A percentile compares a stretch with the other conserved stretches of the same genome.
Evolutionary conservation across 306 rosid species (phyloP).

Genomic region (Vigna unguiculata): DNA sequence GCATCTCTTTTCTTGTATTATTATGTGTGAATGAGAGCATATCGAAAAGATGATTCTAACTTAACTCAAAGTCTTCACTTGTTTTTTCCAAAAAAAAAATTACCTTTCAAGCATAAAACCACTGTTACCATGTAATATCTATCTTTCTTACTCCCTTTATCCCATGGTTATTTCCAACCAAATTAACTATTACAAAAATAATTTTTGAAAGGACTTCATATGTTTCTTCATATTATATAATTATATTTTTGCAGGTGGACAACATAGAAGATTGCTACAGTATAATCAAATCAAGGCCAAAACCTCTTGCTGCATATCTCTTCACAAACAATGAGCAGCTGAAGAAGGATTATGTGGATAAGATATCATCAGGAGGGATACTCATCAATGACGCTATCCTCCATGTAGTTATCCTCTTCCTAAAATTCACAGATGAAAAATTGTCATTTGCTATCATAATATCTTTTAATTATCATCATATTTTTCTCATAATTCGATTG

Average conservation of each 20-base stretch:
- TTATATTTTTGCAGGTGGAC: conserved; percentile 63
- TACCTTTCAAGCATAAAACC: background rate
- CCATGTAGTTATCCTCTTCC: conserved; percentile 59
- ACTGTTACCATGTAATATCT: background rate
- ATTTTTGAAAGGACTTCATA: background rate
- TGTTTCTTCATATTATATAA: background rate
- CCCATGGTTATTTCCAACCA: background rate
- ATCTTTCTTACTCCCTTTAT: conserved; percentile 16
- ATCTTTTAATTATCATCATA: background rate
- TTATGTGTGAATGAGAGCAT: background rate
- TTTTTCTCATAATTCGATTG: conserved; percentile 13
- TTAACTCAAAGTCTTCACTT: conserved; percentile 2
- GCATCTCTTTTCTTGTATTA: background rate
- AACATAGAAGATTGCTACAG: conserved; percentile 64
- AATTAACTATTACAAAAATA: background rate
- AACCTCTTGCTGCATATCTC: conserved; percentile 83
- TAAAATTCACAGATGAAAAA: conserved; percentile 7
- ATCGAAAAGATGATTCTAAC: background rate
- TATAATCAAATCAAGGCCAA: conserved; percentile 72
- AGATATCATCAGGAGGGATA: conserved; percentile 89
- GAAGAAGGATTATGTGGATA: conserved; percentile 73
- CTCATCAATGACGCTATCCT: conserved; percentile 74
- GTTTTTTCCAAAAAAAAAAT: conserved; percentile 2
- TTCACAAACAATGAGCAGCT: conserved; percentile 76
- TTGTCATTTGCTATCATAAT: background rate